Evolutionary conservation across 2,329 filamentous ascomycete species (phyloP).

Genomic region (Alternaria sp.): DNA sequence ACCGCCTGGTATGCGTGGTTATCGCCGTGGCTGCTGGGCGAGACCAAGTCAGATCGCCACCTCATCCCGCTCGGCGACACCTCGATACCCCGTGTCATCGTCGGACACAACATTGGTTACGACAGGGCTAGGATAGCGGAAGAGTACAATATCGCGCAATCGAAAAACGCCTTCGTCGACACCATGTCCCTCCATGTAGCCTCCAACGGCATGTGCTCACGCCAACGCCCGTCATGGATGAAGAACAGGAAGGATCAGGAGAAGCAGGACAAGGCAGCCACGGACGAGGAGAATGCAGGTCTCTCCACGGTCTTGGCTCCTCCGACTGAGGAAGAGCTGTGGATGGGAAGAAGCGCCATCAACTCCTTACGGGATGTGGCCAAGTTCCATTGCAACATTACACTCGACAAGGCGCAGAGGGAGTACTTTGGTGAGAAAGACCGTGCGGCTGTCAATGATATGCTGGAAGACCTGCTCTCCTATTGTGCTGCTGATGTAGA

Average conservation of each 20-base stretch:
- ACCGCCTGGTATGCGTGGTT: slow-evolving; percentile 97
- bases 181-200: slow-evolving; percentile 99
- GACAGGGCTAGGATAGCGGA: slow-evolving; percentile 87
- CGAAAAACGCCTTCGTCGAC: slow-evolving; percentile 86
- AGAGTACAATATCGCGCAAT: slow-evolving; percentile 85
- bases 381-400: slow-evolving; percentile 90
- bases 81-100: slow-evolving; percentile 73
- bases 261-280: slow-evolving; percentile 77
- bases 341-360: slow-evolving; percentile 92
- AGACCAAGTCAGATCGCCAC: slow-evolving; percentile 78
- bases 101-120: slow-evolving; percentile 96
- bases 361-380: slow-evolving; percentile 96
- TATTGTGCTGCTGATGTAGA: slow-evolving; percentile 96
- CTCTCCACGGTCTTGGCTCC: background rate
- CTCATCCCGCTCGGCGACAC: slow-evolving; percentile 87
- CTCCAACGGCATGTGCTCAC: slow-evolving; percentile 98
- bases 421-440: slow-evolving; percentile 87
- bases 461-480: slow-evolving; percentile 82
- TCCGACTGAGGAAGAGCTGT: slow-evolving; percentile 78
- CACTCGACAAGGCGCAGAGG: slow-evolving; percentile 86
- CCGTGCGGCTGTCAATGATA: slow-evolving; percentile 70
- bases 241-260: slow-evolving; percentile 92
- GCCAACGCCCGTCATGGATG: slow-evolving; percentile 96
- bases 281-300: slow-evolving; percentile 67
- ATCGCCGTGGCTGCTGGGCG: slow-evolving; percentile 90